Percentiles rank a stretch among this genome's conserved stretches.
These are phyloP conservation scores for Talaromyces trachyspermus DNA, from an alignment of 495 filamentous ascomycete species.

Conservation along the genomic window DNA sequence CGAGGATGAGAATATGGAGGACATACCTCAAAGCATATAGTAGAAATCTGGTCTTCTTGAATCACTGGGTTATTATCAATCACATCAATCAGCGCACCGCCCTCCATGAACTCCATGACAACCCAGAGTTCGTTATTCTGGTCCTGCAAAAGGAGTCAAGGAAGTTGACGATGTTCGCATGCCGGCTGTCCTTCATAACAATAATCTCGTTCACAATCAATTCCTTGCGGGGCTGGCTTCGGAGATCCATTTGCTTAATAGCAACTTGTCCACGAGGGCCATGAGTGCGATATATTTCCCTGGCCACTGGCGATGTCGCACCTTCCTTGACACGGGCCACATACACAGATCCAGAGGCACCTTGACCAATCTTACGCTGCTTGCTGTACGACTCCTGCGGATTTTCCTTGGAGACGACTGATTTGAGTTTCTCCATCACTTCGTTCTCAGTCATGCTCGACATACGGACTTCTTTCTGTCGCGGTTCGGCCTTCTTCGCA, in stretches of 20 bases:
- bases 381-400: constrained; percentile 91
- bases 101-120: constrained; percentile 99
- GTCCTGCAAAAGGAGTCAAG: constrained; percentile 92
- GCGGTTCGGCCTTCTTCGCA: constrained; percentile 63
- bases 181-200: constrained; percentile 98
- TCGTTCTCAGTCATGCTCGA: constrained; percentile 94
- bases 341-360: constrained; percentile 95
- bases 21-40: constrained; percentile 86
- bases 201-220: constrained; percentile 99
- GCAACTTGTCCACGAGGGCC: constrained; percentile 77
- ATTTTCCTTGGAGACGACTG: constrained; percentile 88
- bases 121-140: constrained; percentile 93
- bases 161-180: constrained; percentile 98
- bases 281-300: constrained; percentile 58
- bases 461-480: constrained; percentile 89
- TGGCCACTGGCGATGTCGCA: constrained; percentile 57
- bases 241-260: constrained; percentile 99
- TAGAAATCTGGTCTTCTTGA: constrained; percentile 92
- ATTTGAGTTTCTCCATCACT: constrained; percentile 89
- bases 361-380: constrained; percentile 98
- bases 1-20: neutral
- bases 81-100: constrained; percentile 93
- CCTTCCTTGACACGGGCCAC: constrained; percentile 85
- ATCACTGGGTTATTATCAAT: constrained; percentile 94
- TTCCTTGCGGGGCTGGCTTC: constrained; percentile 95